Conservation (phyloP, 371 early-diverging fungal genomes). For the Haplosporangium sp. region DNA sequence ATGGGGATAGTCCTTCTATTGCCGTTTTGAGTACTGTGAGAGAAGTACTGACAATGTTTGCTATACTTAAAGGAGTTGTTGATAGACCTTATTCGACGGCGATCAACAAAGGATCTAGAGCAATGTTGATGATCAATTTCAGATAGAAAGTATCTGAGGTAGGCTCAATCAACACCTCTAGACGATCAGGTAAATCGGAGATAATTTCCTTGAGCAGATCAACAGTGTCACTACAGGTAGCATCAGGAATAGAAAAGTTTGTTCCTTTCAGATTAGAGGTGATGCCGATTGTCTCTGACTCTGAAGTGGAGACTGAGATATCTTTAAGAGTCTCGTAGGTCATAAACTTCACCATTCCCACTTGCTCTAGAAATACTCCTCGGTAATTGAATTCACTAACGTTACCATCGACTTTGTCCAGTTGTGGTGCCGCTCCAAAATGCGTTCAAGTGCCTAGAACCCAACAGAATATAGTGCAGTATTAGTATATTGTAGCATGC, state of each 20-base stretch:
- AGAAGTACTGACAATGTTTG: background rate
- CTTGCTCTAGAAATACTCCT: background rate
- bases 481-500: background rate
- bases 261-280: background rate
- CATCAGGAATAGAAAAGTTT: background rate
- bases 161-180: background rate
- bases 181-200: background rate
- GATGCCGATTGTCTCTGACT: background rate
- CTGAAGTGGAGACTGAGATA: background rate
- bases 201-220: background rate
- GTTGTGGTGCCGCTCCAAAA: background rate
- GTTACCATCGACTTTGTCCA: background rate
- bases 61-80: background rate
- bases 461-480: background rate
- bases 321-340: background rate
- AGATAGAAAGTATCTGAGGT: background rate
- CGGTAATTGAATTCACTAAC: conserved; percentile 6
- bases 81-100: background rate
- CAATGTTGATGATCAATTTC: background rate
- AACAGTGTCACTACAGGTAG: background rate
- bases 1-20: background rate
- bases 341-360: background rate
- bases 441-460: background rate
- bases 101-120: background rate
- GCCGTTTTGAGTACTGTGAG: background rate